phyloP scores from a whole-genome alignment of 1,139 yeast species.

The Kodamaea arcana region DNA sequence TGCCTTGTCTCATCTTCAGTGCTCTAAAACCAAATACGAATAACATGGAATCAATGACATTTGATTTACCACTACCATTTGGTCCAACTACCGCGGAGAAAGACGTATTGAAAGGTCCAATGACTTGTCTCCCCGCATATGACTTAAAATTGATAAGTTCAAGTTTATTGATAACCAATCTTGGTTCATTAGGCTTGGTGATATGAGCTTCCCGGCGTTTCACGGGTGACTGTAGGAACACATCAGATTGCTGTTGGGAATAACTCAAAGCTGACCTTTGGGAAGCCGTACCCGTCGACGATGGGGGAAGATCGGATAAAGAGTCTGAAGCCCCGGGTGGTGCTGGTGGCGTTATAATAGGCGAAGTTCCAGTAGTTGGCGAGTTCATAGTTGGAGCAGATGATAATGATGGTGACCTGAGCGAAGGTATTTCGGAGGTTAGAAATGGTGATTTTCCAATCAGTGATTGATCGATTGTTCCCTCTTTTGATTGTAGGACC shows the following conservation, averaged over 20 bases:
- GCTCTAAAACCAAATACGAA: conserved; percentile 98
- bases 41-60: conserved; percentile 91
- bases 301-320: neutral
- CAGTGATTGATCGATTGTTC: too few relatives aligned
- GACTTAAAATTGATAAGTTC: conserved; percentile 87
- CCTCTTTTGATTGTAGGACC: neutral
- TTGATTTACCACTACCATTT: conserved; percentile 96
- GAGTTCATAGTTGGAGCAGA: too few relatives aligned
- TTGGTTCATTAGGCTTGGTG: conserved; percentile 30
- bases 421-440: too few relatives aligned
- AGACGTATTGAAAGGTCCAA: conserved; percentile 92
- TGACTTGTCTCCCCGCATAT: conserved; percentile 89
- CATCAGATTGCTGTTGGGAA: conserved; percentile 28
- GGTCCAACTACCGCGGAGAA: conserved; percentile 99
- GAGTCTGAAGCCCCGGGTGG: neutral
- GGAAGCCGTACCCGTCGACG: conserved; percentile 2
- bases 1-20: conserved; percentile 93
- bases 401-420: too few relatives aligned
- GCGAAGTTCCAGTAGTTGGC: too few relatives aligned
- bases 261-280: conserved; percentile 17
- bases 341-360: neutral
- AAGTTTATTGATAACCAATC: conserved; percentile 72
- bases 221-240: conserved; percentile 27
- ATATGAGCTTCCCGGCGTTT: conserved; percentile 18
- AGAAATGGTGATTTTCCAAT: too few relatives aligned